Base-by-base conservation (phyloP, 345 rosid genomes). In the Pistacia integerrima region DNA sequence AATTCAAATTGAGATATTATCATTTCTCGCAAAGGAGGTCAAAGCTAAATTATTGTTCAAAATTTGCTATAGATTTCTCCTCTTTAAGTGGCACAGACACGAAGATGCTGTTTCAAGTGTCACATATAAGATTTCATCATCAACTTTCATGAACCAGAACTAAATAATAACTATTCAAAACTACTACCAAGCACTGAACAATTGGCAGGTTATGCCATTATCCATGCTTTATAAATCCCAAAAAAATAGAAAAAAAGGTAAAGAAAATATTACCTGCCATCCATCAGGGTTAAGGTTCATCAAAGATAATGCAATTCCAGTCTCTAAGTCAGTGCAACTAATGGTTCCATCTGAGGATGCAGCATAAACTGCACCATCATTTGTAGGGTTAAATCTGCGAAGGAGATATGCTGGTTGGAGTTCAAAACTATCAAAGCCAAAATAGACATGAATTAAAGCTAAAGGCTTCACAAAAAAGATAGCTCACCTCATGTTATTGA, bases 341-440 rank as follows among this genome's bases (percentile, higher is more conserved):
- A 96, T 36, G 18, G 97, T 96, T 82, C 99, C 99, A 90, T 96
- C 99, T 3, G 97, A 90, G 73, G 99, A 88, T 74, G 98, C 93
- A 67, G 94, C 88, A 82, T 92, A 93, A 58, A 96, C 76, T 77
- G 85, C 80, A 72, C 84, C 96, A 85, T 89, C 94, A 82, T 93
- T 93, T 82, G 87, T 76, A 62, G 97, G 97, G 74, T 82, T 89
- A 79, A 92, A 90, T 87, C 98, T 93, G 88, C 69, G 81, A 82
- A 30, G 44, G 20, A 25, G 74, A 14, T 62, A 38, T 25, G 30
- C 17, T 22, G 62, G 11, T 69, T 67, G 48, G 8, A 56, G 35
- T 30, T 54, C 49, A 52, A n/a, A 72, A 35, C 14, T 2, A 30
- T 4, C 70, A 11, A 55, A 65, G 66, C 48, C 54, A 54, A 14